phyloP scores from a whole-genome alignment of 306 rosid species.

The Quillaja saponaria region DNA sequence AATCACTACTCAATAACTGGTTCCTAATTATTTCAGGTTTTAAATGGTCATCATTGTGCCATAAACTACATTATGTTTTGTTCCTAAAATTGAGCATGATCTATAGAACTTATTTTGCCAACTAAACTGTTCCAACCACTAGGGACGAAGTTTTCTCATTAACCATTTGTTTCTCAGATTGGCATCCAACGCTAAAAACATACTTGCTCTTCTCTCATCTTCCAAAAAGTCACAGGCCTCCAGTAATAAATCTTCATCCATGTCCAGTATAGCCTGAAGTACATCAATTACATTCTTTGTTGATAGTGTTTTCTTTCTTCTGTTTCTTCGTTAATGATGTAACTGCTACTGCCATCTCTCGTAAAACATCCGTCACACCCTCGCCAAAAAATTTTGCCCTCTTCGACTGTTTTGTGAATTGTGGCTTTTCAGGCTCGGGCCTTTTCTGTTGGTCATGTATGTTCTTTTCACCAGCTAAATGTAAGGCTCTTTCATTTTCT shows the following conservation, averaged over 20 bases:
- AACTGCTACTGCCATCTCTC: conserved; percentile 40
- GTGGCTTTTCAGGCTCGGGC: conserved; percentile 23
- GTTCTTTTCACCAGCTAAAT: conserved; percentile 24
- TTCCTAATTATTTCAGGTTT: too few species aligned
- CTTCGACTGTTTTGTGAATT: conserved; percentile 30
- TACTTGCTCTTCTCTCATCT: conserved; percentile 54
- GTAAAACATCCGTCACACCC: conserved; percentile 30
- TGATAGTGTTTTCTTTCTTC: conserved; percentile 50
- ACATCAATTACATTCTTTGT: conserved; percentile 33
- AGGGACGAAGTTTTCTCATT: conserved; percentile 45
- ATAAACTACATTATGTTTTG: too few species aligned
- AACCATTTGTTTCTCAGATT: conserved; percentile 50
- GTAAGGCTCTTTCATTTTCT: conserved; percentile 20
- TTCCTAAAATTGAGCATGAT: too few species aligned
- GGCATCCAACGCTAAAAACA: conserved; percentile 45
- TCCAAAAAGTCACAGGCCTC: conserved; percentile 53
- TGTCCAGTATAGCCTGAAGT: conserved; percentile 53
- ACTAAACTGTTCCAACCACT: conserved; percentile 20
- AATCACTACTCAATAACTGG: too few species aligned
- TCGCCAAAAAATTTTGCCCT: conserved; percentile 32
- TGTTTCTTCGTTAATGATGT: conserved; percentile 43
- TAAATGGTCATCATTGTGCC: too few species aligned
- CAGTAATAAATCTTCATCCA: conserved; percentile 51
- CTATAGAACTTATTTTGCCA: too few species aligned
- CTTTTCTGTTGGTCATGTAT: conserved; percentile 32